These are phyloP conservation scores for Handroanthus guayacan DNA, from an alignment of 257 asterid genomes.

Conservation along the genomic window DNA sequence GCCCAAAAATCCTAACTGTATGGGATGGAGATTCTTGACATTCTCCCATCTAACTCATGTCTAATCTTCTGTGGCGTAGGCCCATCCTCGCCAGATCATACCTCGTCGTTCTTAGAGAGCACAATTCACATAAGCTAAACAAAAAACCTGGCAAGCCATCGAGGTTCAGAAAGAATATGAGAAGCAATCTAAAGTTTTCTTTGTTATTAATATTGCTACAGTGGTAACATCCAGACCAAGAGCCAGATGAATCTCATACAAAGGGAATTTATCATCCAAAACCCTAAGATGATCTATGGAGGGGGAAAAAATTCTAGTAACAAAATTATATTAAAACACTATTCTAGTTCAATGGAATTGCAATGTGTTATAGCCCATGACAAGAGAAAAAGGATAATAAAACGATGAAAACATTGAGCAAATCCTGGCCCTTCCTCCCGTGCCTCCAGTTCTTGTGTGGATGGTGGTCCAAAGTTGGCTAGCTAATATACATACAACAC, in stretches of 20 bases:
- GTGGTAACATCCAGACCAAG: conserved; percentile 36
- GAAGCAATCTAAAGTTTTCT: conserved; percentile 28
- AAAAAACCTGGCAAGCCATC: neutral
- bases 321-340: conserved; percentile 41
- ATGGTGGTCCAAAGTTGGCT: conserved; percentile 46
- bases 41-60: no score
- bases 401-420: conserved; percentile 31
- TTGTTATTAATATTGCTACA: conserved; percentile 43
- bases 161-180: neutral
- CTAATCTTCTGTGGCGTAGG: no score
- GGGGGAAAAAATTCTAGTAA: conserved; percentile 23
- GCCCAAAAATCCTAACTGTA: no score
- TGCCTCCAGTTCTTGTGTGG: conserved; percentile 40
- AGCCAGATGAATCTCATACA: conserved; percentile 40
- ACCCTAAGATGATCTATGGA: conserved; percentile 32
- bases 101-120: neutral
- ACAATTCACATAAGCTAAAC: neutral
- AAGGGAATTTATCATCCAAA: conserved; percentile 34
- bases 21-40: no score
- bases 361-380: conserved; percentile 43
- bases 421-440: conserved; percentile 38
- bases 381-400: neutral
- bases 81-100: no score
- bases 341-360: conserved; percentile 53
- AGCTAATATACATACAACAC: conserved; percentile 51